Base-by-base conservation (phyloP, 2,329 filamentous ascomycete species). In the Lachnellula subtilissima region DNA sequence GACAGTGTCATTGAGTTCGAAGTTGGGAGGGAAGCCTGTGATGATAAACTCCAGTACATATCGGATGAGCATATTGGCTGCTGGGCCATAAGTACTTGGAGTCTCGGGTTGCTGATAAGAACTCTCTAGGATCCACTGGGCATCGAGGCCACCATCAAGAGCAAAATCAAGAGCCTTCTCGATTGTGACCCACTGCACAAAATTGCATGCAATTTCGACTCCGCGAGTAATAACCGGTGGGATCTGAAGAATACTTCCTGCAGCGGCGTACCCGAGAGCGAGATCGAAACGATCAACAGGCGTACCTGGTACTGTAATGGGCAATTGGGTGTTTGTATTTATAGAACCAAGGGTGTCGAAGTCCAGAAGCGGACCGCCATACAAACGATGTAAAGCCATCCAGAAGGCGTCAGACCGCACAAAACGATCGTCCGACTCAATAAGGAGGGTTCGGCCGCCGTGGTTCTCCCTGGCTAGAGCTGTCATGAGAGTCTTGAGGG, bases 211-310 rank as follows among this genome's bases (percentile, higher is more conserved):
- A 58, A 87, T 76, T 48, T 83, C 79, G 25, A 86, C 72, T 37
- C 84, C 86, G 37, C 82, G 79, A 47, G 76, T 70, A 11, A 80
- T 73, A 25, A 88, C 76, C 23, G 77, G 76, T 2, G 73, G 74
- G 66, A 86, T 78, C 42, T 75, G 74, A 15, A 89, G 73, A 40
- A 83, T 72, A 50, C 80, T 75, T 0, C 85, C 86, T 5, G 84
- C 80, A 25, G 85, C 83, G 47, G 84, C 79, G 64, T 88, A 87
- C 23, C 83, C 82, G 19, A 89, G 71, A n/a, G 79, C 79, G 59
- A 82, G 81, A 35, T 77, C 73, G 56, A 83, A 76, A 19, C 75
- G 76, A 7, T 79, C 76, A 36, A 22, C 66, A 63, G 46, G 70
- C 61, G 50, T 73, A 70, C 22, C 76, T 71, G 53, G 75, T 70